These are phyloP conservation scores for Apiotrichum sp. DNA, from an alignment of 1,284 basidiomycete genomes.

Conservation along the genomic window DNA sequence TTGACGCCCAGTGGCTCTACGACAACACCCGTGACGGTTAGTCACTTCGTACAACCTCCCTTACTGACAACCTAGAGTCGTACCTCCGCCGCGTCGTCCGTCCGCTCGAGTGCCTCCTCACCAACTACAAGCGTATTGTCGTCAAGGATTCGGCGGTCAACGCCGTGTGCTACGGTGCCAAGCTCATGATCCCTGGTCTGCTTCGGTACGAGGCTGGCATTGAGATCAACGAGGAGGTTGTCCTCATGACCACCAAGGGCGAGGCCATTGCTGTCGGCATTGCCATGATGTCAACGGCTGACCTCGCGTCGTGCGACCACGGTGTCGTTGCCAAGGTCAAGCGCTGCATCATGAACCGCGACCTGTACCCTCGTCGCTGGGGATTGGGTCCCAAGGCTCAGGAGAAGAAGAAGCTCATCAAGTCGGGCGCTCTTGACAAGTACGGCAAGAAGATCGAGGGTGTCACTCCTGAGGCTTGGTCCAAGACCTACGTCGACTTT, in stretches of 20 bases:
- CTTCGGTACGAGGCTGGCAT: constrained; percentile 97
- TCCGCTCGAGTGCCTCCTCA: constrained; percentile 87
- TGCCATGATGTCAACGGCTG: constrained; percentile 98
- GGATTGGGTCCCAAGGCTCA: constrained; percentile 92
- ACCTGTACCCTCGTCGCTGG: constrained; percentile 97
- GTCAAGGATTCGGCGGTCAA: constrained; percentile 99
- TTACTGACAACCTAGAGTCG: constrained; percentile 58
- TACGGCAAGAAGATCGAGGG: constrained; percentile 89
- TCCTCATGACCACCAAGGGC: constrained; percentile 99
- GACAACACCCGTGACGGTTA: constrained; percentile 96
- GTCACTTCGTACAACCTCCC: constrained; percentile 24
- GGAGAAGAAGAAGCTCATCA: constrained; percentile 97
- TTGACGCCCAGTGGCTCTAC: constrained; percentile 98
- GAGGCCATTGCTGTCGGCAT: constrained; percentile 97
- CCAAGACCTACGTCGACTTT: constrained; percentile 89
- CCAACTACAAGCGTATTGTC: constrained; percentile 97
- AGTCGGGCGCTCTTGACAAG: constrained; percentile 93
- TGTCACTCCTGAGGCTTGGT: constrained; percentile 87
- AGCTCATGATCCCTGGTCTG: constrained; percentile 98
- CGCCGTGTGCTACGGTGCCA: constrained; percentile 98
- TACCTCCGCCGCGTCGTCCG: constrained; percentile 94
- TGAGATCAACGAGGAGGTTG: constrained; percentile 91
- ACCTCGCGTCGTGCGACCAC: constrained; percentile 96
- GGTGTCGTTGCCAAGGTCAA: constrained; percentile 99
- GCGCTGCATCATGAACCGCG: constrained; percentile 98